These are phyloP conservation scores for Lepidopterella palustris DNA, from an alignment of 495 filamentous ascomycete genomes.

Conservation along the genomic window DNA sequence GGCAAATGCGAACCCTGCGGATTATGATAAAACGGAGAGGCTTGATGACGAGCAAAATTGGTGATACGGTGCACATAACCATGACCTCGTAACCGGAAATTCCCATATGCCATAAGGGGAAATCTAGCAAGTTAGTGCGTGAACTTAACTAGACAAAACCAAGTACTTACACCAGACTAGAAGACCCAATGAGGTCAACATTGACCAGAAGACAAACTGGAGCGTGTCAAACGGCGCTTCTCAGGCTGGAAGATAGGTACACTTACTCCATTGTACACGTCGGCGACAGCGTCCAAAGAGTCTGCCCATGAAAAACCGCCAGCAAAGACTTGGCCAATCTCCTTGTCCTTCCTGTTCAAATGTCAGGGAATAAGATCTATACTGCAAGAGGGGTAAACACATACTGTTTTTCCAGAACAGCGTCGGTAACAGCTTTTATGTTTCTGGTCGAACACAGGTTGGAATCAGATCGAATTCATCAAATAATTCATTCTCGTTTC, in stretches of 20 bases:
- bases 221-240: conserved; percentile 10
- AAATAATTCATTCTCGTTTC: conserved; percentile 23
- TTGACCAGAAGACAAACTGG: conserved; percentile 94
- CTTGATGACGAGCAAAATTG: conserved; percentile 68
- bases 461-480: conserved; percentile 20
- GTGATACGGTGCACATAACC: conserved; percentile 77
- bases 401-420: conserved; percentile 84
- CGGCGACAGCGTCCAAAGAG: conserved; percentile 73
- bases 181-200: conserved; percentile 79
- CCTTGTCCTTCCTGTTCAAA: conserved; percentile 63
- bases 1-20: conserved; percentile 59
- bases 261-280: conserved; percentile 87
- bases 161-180: conserved; percentile 83
- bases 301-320: conserved; percentile 66
- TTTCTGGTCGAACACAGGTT: conserved; percentile 39
- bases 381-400: conserved; percentile 26
- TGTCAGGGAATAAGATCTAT: not conserved
- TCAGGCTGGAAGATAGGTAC: not conserved
- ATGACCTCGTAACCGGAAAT: conserved; percentile 93
- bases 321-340: conserved; percentile 62
- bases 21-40: conserved; percentile 60
- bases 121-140: conserved; percentile 49
- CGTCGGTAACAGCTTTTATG: conserved; percentile 58
- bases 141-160: conserved; percentile 3
- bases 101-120: conserved; percentile 99